Percentiles rank a stretch among this genome's conserved stretches.
Conservation (phyloP, 148 eudicot species). For the Chenopodium formosanum region DNA sequence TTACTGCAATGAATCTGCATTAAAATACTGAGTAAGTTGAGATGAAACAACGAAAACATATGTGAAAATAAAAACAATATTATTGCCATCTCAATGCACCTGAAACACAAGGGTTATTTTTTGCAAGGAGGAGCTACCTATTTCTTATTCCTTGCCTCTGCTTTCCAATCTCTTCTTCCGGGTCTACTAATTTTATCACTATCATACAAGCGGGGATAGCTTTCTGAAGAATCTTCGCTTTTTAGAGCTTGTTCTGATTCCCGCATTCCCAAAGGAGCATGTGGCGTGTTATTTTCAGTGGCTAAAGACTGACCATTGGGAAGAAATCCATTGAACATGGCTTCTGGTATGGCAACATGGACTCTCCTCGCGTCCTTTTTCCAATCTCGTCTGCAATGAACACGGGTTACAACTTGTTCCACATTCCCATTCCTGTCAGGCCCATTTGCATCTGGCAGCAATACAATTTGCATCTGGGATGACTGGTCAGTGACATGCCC, state of each 20-base stretch:
- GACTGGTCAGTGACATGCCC: conserved; percentile 16
- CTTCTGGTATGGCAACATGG: conserved; percentile 40
- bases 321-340: conserved; percentile 17
- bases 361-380: conserved; percentile 85
- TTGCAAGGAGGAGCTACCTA: conserved; percentile 12
- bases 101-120: not conserved
- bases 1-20: conserved; percentile 4
- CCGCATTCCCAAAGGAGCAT: conserved; percentile 11
- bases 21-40: not conserved
- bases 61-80: not conserved
- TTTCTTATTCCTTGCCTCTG: conserved; percentile 82
- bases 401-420: conserved; percentile 41
- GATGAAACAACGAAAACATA: not conserved
- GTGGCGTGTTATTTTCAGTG: conserved; percentile 26
- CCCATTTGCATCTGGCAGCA: conserved; percentile 1
- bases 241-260: conserved; percentile 15
- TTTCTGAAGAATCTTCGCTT: conserved; percentile 22
- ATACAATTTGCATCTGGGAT: conserved; percentile 32
- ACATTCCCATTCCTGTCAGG: conserved; percentile 16
- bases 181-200: conserved; percentile 31
- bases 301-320: conserved; percentile 22
- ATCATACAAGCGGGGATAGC: conserved; percentile 9
- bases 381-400: conserved; percentile 70
- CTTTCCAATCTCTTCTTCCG: conserved; percentile 82
- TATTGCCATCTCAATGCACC: not conserved